Conservation (phyloP, 2,329 filamentous ascomycete species). For the Calonectria pauciramosa region DNA sequence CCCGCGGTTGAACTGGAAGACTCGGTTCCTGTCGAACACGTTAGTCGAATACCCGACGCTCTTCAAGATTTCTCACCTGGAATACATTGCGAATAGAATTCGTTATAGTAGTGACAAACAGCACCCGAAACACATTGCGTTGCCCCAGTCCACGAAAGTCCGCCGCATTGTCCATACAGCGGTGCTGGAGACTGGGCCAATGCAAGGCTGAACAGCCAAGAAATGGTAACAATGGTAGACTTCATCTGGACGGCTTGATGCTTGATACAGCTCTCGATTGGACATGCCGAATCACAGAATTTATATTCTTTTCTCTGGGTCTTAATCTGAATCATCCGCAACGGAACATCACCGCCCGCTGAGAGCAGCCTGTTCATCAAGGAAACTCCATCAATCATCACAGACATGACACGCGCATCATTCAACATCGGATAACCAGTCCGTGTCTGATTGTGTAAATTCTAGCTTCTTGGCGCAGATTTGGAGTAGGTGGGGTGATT, state of each 20-base stretch:
- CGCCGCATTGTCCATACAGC: constrained; percentile 29
- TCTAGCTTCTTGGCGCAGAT: background rate
- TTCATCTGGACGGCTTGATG: constrained; percentile 9
- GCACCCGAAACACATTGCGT: constrained; percentile 26
- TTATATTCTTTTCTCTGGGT: background rate
- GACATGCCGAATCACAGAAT: background rate
- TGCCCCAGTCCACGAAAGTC: constrained; percentile 13
- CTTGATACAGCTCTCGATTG: background rate
- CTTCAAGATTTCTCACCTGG: constrained; percentile 13
- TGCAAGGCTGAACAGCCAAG: constrained; percentile 9
- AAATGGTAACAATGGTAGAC: background rate
- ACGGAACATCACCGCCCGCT: constrained; percentile 22
- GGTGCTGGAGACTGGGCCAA: constrained; percentile 23
- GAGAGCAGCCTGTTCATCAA: background rate
- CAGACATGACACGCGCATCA: background rate
- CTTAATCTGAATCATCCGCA: background rate
- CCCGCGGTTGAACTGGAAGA: background rate
- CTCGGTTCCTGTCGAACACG: background rate
- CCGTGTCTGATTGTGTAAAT: background rate
- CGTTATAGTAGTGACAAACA: constrained; percentile 24
- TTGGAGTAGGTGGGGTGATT: background rate
- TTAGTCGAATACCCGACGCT: background rate
- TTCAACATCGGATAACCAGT: background rate
- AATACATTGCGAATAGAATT: constrained; percentile 31
- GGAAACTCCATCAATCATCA: constrained; percentile 25